Conservation (phyloP, 495 filamentous ascomycete species). For the Cercophora samala region DNA sequence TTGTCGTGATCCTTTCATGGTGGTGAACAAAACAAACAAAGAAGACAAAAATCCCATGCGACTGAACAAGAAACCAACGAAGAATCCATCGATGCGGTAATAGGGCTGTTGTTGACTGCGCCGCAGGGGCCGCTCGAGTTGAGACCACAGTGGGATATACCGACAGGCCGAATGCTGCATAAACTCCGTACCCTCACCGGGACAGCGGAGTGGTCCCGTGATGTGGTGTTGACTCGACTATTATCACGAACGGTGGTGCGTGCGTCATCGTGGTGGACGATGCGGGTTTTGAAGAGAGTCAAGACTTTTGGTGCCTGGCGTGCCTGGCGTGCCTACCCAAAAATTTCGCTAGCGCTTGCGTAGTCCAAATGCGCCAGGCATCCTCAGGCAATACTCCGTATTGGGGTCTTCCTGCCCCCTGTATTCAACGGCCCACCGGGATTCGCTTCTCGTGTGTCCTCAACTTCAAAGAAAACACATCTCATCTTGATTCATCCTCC, state of each 20-base stretch:
- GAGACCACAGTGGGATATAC: background rate
- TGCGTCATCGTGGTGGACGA: background rate
- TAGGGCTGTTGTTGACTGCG: background rate
- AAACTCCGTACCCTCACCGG: background rate
- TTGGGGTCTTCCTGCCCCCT: background rate
- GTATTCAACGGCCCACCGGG: background rate
- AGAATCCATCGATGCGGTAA: background rate
- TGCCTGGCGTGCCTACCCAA: slow-evolving; percentile 1
- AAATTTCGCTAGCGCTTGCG: background rate
- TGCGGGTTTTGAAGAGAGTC: background rate
- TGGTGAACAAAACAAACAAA: background rate
- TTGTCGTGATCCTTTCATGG: background rate
- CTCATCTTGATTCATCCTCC: background rate
- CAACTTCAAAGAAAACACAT: background rate
- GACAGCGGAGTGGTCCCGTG: background rate
- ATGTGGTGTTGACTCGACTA: background rate
- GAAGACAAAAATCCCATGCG: background rate
- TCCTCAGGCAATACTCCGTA: background rate
- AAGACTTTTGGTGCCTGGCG: slow-evolving; percentile 3
- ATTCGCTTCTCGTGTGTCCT: background rate
- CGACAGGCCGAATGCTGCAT: background rate
- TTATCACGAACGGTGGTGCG: background rate
- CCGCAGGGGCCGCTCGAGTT: background rate
- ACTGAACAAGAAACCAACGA: background rate
- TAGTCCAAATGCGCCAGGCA: slow-evolving; percentile 5